Evolutionary conservation across 768 basidiomycete species (phyloP).

Genomic region (Baorangia bicolor): DNA sequence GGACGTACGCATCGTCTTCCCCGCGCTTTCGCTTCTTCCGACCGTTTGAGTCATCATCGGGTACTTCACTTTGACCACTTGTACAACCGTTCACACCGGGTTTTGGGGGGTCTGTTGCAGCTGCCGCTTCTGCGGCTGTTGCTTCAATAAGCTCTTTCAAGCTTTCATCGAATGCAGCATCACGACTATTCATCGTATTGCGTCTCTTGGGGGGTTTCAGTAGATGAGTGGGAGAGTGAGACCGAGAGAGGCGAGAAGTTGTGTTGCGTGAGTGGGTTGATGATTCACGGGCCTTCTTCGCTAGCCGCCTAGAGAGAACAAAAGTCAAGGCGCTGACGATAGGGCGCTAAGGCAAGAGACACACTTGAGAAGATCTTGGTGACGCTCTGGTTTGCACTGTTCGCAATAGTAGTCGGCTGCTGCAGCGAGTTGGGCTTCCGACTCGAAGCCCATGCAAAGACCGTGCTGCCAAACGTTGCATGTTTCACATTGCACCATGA

Average conservation of each 20-base stretch:
- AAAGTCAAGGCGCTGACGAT: conserved; percentile 17
- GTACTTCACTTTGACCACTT: conserved; percentile 41
- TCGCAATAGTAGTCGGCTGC: conserved; percentile 93
- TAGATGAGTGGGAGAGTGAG: conserved; percentile 62
- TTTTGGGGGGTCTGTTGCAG: conserved; percentile 42
- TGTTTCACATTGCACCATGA: conserved; percentile 97
- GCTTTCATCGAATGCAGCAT: conserved; percentile 91
- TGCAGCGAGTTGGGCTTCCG: conserved; percentile 69
- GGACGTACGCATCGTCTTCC: conserved; percentile 68
- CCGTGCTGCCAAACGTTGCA: conserved; percentile 99
- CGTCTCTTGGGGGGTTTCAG: conserved; percentile 81
- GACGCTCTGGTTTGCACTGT: conserved; percentile 83
- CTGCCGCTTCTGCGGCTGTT: conserved; percentile 69
- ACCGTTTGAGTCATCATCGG: conserved; percentile 49
- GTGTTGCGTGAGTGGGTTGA: conserved; percentile 64
- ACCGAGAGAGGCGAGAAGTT: conserved; percentile 65
- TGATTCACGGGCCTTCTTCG: conserved; percentile 61
- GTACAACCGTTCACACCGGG: conserved; percentile 36
- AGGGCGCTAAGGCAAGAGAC: conserved; percentile 31
- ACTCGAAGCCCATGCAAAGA: conserved; percentile 89
- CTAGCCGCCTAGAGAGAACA: conserved; percentile 49
- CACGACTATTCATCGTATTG: conserved; percentile 97
- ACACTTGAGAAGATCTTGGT: conserved; percentile 78
- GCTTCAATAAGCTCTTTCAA: conserved; percentile 74
- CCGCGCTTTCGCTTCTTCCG: conserved; percentile 75